These are phyloP conservation scores for Wickerhamiella dianesei DNA, from an alignment of 805 yeast genomes.

Conservation along the genomic window DNA sequence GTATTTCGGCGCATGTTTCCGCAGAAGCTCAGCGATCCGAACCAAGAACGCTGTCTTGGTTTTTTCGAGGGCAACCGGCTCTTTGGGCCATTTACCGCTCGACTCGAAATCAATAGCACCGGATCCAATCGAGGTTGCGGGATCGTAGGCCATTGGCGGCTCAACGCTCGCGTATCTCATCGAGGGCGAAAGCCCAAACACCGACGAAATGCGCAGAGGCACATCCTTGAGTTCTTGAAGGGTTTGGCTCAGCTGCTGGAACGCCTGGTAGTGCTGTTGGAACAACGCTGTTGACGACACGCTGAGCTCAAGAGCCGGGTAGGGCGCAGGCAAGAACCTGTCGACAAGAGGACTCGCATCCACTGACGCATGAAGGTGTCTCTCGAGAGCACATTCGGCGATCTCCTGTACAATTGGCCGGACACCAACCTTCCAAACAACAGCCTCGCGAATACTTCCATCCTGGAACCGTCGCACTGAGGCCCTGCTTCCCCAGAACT, in stretches of 20 bases:
- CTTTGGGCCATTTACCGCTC: slow-evolving; percentile 93
- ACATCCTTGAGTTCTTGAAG: slow-evolving; percentile 36
- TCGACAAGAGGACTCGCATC: slow-evolving; percentile 9
- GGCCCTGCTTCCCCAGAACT: slow-evolving; percentile 81
- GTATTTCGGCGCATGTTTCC: slow-evolving; percentile 38
- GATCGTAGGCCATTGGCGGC: slow-evolving; percentile 43
- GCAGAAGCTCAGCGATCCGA: slow-evolving; percentile 41
- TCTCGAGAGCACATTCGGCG: slow-evolving; percentile 44
- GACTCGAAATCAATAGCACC: slow-evolving; percentile 77
- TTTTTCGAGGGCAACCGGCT: slow-evolving; percentile 66
- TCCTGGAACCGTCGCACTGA: slow-evolving; percentile 86
- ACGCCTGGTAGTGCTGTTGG: slow-evolving; percentile 29
- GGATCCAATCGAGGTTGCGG: slow-evolving; percentile 39
- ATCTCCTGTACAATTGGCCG: slow-evolving; percentile 57
- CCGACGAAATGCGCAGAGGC: slow-evolving; percentile 60
- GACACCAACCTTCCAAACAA: slow-evolving; percentile 53
- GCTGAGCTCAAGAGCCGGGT: neutral
- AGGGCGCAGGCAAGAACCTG: slow-evolving; percentile 41
- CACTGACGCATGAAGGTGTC: slow-evolving; percentile 37
- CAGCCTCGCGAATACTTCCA: slow-evolving; percentile 80
- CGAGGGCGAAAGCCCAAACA: slow-evolving; percentile 61
- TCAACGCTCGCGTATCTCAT: slow-evolving; percentile 63
- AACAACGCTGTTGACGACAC: slow-evolving; percentile 9
- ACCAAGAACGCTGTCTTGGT: slow-evolving; percentile 82
- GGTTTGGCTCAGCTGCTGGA: slow-evolving; percentile 37